phyloP scores from a whole-genome alignment of 73 alveolate genomes.

The Symbiodinium pilosum region DNA sequence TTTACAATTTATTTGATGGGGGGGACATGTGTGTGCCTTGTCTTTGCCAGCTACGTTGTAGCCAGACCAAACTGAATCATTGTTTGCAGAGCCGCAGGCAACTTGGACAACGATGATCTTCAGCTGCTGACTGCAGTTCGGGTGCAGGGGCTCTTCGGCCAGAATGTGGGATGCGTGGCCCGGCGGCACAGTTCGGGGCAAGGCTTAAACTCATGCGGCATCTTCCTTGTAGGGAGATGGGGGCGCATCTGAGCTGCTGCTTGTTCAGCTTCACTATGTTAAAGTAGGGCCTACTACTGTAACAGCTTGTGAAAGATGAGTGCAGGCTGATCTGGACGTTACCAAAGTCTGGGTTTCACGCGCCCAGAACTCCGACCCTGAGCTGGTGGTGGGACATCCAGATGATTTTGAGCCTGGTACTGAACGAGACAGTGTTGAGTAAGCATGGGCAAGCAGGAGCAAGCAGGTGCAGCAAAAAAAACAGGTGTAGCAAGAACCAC shows the following conservation, averaged over 20 bases:
- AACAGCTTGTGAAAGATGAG: no score
- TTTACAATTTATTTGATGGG: no score
- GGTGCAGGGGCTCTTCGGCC: neutral
- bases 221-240: neutral
- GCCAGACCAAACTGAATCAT: no score
- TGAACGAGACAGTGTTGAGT: no score
- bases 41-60: neutral
- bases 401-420: conserved; percentile 34
- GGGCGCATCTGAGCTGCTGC: neutral
- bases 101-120: neutral
- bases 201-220: neutral
- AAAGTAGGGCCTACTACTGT: no score
- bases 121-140: neutral
- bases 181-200: neutral
- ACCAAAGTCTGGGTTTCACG: neutral
- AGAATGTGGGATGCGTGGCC: neutral
- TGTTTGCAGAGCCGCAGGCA: neutral
- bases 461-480: no score
- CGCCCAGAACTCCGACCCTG: neutral
- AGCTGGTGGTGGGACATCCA: conserved; percentile 46
- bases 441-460: no score
- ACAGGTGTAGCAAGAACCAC: no score
- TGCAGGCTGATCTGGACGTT: conserved; percentile 71
- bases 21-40: neutral
- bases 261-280: no score